These are phyloP conservation scores for Cyberlindnera maritima DNA, from an alignment of 805 yeast species.

Conservation along the genomic window DNA sequence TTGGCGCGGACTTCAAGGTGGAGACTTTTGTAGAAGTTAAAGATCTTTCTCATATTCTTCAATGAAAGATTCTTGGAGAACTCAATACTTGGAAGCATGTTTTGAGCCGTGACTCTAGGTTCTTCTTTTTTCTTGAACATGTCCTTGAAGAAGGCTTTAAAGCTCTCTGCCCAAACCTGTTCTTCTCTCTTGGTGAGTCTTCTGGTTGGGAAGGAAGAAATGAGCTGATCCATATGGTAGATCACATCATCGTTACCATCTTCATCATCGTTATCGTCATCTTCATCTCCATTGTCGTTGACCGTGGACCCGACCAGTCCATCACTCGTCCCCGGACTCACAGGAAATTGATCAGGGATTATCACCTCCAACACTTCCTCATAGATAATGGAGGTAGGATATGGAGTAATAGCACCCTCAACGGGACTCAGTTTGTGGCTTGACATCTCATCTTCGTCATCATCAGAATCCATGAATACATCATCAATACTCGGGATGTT, in stretches of 20 bases:
- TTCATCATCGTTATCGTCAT: background rate
- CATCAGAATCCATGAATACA: background rate
- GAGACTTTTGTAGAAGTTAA: slow-evolving; percentile 49
- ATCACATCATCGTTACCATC: background rate
- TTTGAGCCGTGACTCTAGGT: slow-evolving; percentile 12
- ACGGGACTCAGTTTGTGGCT: too few species aligned
- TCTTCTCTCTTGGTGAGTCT: slow-evolving; percentile 12
- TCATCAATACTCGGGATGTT: slow-evolving; percentile 10
- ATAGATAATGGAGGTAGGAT: background rate
- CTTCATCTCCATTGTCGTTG: background rate
- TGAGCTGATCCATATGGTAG: background rate
- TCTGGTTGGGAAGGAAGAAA: background rate
- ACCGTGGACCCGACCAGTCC: background rate
- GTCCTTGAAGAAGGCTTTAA: slow-evolving; percentile 26
- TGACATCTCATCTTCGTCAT: background rate
- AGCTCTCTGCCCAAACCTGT: slow-evolving; percentile 22
- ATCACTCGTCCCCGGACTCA: background rate
- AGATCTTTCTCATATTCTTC: slow-evolving; percentile 31
- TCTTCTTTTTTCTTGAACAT: slow-evolving; percentile 27
- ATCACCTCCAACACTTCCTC: background rate
- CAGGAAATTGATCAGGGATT: background rate
- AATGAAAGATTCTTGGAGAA: slow-evolving; percentile 25
- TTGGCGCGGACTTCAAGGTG: slow-evolving; percentile 54
- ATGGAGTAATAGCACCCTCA: too few species aligned
- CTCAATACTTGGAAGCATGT: slow-evolving; percentile 22